These are phyloP conservation scores for Fusarium palustre DNA, from an alignment of 2,329 filamentous ascomycete genomes.

Conservation along the genomic window DNA sequence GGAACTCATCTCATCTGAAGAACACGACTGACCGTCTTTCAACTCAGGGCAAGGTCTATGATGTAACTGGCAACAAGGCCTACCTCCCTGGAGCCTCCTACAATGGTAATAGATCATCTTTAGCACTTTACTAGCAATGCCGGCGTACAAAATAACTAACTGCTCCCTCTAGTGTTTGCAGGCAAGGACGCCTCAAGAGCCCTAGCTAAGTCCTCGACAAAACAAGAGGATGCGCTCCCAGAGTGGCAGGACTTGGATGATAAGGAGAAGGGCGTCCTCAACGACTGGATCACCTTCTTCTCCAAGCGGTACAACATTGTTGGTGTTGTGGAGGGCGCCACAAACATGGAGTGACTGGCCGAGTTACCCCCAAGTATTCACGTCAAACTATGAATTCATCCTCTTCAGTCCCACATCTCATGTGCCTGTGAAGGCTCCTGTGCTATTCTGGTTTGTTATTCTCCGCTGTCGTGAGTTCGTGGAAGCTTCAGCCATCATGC, in stretches of 20 bases:
- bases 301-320: slow-evolving; percentile 96
- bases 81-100: slow-evolving; percentile 88
- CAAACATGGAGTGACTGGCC: slow-evolving; percentile 61
- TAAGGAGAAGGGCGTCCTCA: slow-evolving; percentile 84
- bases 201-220: slow-evolving; percentile 86
- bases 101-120: slow-evolving; percentile 68
- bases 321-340: slow-evolving; percentile 72
- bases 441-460: slow-evolving; percentile 18
- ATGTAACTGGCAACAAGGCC: slow-evolving; percentile 89
- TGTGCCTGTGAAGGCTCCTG: neutral
- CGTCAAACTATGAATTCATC: slow-evolving; percentile 39
- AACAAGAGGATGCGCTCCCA: slow-evolving; percentile 82
- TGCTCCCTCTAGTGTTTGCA: slow-evolving; percentile 77
- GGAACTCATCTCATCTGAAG: slow-evolving; percentile 4
- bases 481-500: neutral
- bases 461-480: slow-evolving; percentile 40
- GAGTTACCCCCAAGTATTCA: slow-evolving; percentile 34
- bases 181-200: slow-evolving; percentile 97
- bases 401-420: neutral
- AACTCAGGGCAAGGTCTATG: slow-evolving; percentile 86
- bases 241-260: slow-evolving; percentile 87
- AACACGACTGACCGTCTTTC: slow-evolving; percentile 23
- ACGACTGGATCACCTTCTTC: slow-evolving; percentile 97
- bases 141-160: slow-evolving; percentile 13
- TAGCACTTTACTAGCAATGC: neutral